Percentiles rank a stretch among this genome's conserved stretches.
phyloP scores from a whole-genome alignment of 2,329 filamentous ascomycete species.

The Talaromyces sp. region DNA sequence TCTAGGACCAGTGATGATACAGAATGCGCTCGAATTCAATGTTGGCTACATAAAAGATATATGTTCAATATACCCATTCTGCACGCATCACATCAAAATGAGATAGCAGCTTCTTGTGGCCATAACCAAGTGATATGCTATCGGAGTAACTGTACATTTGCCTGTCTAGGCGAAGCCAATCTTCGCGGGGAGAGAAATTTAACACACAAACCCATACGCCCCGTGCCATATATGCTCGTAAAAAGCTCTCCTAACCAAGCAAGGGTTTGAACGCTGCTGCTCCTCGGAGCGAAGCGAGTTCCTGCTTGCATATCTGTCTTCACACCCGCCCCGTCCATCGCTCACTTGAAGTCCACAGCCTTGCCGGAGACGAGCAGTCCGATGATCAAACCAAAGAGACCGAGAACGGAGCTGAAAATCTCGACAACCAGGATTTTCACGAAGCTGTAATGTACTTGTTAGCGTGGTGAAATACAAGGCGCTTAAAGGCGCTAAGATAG shows the following conservation, averaged over 20 bases:
- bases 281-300: conserved; percentile 19
- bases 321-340: conserved; percentile 3
- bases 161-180: conserved; percentile 16
- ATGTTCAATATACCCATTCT: background rate
- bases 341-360: conserved; percentile 62
- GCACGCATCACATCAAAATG: background rate
- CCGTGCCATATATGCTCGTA: conserved; percentile 32
- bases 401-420: conserved; percentile 97
- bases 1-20: background rate
- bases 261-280: conserved; percentile 7
- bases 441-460: conserved; percentile 56
- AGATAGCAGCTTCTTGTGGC: background rate
- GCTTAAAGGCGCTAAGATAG: background rate
- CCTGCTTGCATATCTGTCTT: conserved; percentile 5
- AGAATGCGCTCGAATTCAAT: background rate
- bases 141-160: conserved; percentile 17
- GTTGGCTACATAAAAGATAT: background rate
- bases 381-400: conserved; percentile 92
- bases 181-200: conserved; percentile 15
- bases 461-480: background rate
- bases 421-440: conserved; percentile 99
- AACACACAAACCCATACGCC: conserved; percentile 33
- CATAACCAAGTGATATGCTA: background rate
- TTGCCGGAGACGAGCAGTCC: conserved; percentile 84
- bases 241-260: conserved; percentile 12